Evolutionary conservation across 2,329 filamentous ascomycete species (phyloP), one percentile per base, ranked within the genome.

Genomic region (Ceratocystis ficicola): DNA sequence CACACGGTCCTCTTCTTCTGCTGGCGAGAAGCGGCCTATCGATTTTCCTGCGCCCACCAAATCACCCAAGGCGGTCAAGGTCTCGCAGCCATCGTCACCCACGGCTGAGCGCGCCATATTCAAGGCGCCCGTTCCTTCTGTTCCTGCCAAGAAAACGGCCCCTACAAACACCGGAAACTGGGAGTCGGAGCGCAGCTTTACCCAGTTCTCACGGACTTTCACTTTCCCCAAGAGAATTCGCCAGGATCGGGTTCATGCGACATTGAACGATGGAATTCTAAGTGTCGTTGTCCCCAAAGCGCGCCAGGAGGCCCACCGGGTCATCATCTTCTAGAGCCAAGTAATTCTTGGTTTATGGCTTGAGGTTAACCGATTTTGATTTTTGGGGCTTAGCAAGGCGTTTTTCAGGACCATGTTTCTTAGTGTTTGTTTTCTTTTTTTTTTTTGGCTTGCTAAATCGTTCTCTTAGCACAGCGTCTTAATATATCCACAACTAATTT

Each of bases 151-250:
- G 32, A 48, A 50, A 10, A 44, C 59, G 20, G 10, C 20, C 20
- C 22, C 64, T 20, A n/a, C 61, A 8, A 30, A 65, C 17, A 36
- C 28, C 7, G 46, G 28, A 30, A 50, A 69, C 66, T 67, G 65
- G 64, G 50, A 36, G 30, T 46, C 61, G 30, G 86, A 89, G 76
- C 84, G 85, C 70, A 81, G 79, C 68, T 76, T 86, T 66, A 86
- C 86, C 73, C 80, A 85, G 70, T 90, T 89, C 76, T 79, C 82
- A 62, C 82, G 86, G 69, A 83, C 79, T 67, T 89, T 89, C 77
- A 82, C 77, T 73, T 89, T 89, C 77, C 84, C 86, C 0, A 75
- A 75, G 64, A 81, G 81, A 36, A 80, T 89, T 68, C 83, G 88
- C 71, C 80, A 83, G 70, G 82, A 85, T 17, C 75, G 71, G 2